These are phyloP conservation scores for Ogataea glucozyma DNA, from an alignment of 805 yeast genomes.

Conservation along the genomic window DNA sequence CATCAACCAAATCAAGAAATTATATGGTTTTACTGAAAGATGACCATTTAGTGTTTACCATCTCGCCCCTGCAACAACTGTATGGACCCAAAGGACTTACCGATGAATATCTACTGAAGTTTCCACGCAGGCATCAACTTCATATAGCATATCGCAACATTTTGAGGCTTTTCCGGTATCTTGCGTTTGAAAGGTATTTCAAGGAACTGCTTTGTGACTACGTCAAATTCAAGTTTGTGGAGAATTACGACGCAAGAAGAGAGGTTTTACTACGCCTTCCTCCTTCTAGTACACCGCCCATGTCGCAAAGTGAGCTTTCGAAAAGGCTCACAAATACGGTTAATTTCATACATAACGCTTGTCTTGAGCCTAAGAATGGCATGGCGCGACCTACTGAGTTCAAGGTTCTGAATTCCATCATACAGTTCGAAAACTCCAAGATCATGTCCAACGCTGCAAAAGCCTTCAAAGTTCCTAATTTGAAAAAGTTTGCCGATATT, in stretches of 20 bases:
- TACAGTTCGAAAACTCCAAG: conserved; percentile 28
- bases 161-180: conserved; percentile 16
- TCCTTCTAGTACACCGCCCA: conserved; percentile 4
- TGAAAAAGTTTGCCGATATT: conserved; percentile 8
- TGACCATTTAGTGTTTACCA: conserved; percentile 4
- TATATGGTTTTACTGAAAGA: background rate
- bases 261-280: conserved; percentile 4
- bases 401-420: conserved; percentile 19
- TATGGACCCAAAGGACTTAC: conserved; percentile 29
- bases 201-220: conserved; percentile 9
- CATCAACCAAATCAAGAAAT: too few species aligned
- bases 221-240: conserved; percentile 24
- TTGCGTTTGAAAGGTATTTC: conserved; percentile 13
- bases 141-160: conserved; percentile 26
- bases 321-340: conserved; percentile 26
- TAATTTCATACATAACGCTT: conserved; percentile 30
- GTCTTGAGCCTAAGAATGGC: conserved; percentile 11
- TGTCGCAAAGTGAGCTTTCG: conserved; percentile 13
- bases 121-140: conserved; percentile 8
- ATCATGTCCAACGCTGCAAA: conserved; percentile 3
- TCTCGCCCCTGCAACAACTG: conserved; percentile 20
- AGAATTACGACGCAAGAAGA: conserved; percentile 26
- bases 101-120: conserved; percentile 11
- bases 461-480: conserved; percentile 8
- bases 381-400: conserved; percentile 12